These are phyloP conservation scores for Batkoa obscura DNA, from an alignment of 371 early-diverging fungal species.

Conservation along the genomic window DNA sequence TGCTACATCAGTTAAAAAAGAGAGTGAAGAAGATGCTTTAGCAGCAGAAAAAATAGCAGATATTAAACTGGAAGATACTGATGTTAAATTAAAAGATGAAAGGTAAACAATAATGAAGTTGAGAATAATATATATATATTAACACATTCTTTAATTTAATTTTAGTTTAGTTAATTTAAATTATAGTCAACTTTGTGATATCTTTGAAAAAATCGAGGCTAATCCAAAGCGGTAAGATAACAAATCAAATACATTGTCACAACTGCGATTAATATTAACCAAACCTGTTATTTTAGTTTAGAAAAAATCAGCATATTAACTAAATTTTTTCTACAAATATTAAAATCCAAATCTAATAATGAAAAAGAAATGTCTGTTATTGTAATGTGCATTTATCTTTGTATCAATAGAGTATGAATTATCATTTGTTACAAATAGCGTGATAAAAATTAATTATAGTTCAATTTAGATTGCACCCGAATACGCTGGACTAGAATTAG, in stretches of 20 bases:
- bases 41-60: too few species aligned
- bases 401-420: neutral
- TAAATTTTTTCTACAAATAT: neutral
- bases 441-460: neutral
- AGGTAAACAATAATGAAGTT: too few species aligned
- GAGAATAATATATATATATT: too few species aligned
- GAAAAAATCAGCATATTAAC: neutral
- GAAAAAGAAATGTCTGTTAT: neutral
- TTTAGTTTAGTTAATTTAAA: slow-evolving; percentile 57
- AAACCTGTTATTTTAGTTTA: neutral
- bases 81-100: too few species aligned
- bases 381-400: neutral
- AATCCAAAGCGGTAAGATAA: neutral
- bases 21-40: too few species aligned
- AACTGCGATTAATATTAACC: neutral
- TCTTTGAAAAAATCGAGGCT: neutral
- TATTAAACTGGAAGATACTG: too few species aligned
- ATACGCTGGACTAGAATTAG: slow-evolving; percentile 90
- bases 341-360: neutral
- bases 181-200: slow-evolving; percentile 47
- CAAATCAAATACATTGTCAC: neutral
- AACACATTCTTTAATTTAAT: slow-evolving; percentile 19
- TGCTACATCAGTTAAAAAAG: too few species aligned
- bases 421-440: neutral
- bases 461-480: slow-evolving; percentile 52